phyloP scores from a whole-genome alignment of 768 basidiomycete species.

The Exidia glandulosa region DNA sequence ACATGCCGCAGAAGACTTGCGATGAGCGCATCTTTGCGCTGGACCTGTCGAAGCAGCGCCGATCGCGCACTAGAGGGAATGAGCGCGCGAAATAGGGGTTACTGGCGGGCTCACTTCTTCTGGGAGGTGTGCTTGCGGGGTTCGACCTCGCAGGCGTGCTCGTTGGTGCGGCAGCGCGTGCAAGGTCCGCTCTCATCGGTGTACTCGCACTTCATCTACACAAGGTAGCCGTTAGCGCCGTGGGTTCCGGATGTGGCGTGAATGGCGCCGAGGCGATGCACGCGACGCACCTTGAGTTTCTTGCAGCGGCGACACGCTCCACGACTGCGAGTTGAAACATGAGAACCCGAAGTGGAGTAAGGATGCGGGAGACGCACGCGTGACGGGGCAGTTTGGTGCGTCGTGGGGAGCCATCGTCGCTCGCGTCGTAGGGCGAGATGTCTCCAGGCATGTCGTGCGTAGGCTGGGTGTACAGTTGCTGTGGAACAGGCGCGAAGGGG shows the following conservation, averaged over 20 bases:
- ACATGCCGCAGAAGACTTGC: background rate
- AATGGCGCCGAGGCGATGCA: background rate
- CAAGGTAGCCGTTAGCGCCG: background rate
- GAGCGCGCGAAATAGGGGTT: background rate
- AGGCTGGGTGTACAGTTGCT: too few species aligned
- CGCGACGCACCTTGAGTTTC: background rate
- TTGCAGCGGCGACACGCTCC: background rate
- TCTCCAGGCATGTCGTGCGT: too few species aligned
- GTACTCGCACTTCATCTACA: slow-evolving; percentile 1
- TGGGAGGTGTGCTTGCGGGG: background rate
- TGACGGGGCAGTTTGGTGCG: background rate
- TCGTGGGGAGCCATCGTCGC: background rate
- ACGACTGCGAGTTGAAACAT: background rate
- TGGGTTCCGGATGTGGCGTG: background rate
- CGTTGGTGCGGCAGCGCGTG: background rate
- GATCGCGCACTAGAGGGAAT: background rate
- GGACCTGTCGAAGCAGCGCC: background rate
- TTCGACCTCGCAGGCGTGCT: background rate
- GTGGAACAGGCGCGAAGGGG: too few species aligned
- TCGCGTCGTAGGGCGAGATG: background rate
- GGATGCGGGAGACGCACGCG: background rate
- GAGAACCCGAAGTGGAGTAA: background rate
- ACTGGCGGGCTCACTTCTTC: background rate
- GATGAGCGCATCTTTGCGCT: background rate
- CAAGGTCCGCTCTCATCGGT: background rate